These are phyloP conservation scores for Alternaria sp. DNA, from an alignment of 2,329 filamentous ascomycete species.

Conservation along the genomic window DNA sequence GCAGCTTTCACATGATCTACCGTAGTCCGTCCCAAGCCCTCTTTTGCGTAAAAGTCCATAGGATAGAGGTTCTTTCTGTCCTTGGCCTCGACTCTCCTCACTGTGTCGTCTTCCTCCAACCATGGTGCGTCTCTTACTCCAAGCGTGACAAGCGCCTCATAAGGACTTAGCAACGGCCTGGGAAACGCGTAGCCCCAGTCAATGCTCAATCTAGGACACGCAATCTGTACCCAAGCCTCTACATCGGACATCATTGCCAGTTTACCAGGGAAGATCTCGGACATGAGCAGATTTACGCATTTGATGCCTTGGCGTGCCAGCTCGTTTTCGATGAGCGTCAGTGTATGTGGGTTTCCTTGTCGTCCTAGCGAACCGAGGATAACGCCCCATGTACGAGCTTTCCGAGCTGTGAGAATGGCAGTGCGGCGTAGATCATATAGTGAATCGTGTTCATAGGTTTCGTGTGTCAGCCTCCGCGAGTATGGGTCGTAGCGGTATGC, in stretches of 20 bases:
- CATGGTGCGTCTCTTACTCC: conserved; percentile 71
- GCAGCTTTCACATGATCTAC: conserved; percentile 37
- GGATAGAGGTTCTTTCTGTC: conserved; percentile 75
- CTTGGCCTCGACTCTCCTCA: conserved; percentile 38
- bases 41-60: conserved; percentile 97
- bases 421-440: conserved; percentile 81
- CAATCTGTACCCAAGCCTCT: conserved; percentile 98
- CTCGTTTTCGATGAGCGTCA: conserved; percentile 82
- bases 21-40: conserved; percentile 83
- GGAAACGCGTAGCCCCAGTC: conserved; percentile 99
- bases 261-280: conserved; percentile 96
- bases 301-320: conserved; percentile 75
- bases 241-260: conserved; percentile 90
- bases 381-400: conserved; percentile 88
- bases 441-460: conserved; percentile 89
- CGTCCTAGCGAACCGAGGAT: conserved; percentile 91
- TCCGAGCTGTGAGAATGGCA: conserved; percentile 77
- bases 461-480: conserved; percentile 86
- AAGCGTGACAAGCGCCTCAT: conserved; percentile 91
- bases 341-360: conserved; percentile 93
- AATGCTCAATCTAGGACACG: conserved; percentile 94
- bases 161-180: conserved; percentile 85
- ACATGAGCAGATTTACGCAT: conserved; percentile 83
- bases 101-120: conserved; percentile 62
- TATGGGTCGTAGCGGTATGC: conserved; percentile 98